These are phyloP conservation scores for Xerocomellus intermedius DNA, from an alignment of 768 basidiomycete genomes.

Conservation along the genomic window DNA sequence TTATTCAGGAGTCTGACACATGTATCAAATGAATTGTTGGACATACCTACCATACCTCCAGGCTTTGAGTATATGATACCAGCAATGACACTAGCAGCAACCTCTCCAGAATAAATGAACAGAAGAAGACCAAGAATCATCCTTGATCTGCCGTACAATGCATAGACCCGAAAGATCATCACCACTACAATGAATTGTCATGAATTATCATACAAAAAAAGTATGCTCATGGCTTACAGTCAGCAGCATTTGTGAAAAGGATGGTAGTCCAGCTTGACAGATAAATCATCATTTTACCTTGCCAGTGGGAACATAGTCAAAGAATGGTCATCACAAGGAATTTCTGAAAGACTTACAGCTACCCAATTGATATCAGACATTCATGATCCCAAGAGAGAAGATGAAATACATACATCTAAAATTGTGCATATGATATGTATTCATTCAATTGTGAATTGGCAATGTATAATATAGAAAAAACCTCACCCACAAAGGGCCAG, in stretches of 20 bases:
- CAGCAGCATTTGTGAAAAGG: neutral
- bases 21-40: neutral
- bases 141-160: slow-evolving; percentile 4
- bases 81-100: neutral
- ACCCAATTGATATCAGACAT: neutral
- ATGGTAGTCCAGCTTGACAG: neutral
- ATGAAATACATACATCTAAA: slow-evolving; percentile 4
- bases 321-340: neutral
- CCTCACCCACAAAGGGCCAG: slow-evolving; percentile 5
- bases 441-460: too few species aligned
- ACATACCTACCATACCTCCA: neutral
- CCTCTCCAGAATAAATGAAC: neutral
- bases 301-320: neutral
- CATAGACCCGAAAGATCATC: slow-evolving; percentile 12
- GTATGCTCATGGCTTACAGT: neutral
- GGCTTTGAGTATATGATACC: neutral
- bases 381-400: neutral
- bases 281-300: neutral
- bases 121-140: neutral
- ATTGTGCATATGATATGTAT: neutral
- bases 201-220: neutral
- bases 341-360: neutral
- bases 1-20: too few species aligned
- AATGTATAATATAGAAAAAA: neutral
- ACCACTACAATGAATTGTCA: neutral